Base-by-base conservation (phyloP, 1,284 basidiomycete species). In the Schizopora paradoxa region DNA sequence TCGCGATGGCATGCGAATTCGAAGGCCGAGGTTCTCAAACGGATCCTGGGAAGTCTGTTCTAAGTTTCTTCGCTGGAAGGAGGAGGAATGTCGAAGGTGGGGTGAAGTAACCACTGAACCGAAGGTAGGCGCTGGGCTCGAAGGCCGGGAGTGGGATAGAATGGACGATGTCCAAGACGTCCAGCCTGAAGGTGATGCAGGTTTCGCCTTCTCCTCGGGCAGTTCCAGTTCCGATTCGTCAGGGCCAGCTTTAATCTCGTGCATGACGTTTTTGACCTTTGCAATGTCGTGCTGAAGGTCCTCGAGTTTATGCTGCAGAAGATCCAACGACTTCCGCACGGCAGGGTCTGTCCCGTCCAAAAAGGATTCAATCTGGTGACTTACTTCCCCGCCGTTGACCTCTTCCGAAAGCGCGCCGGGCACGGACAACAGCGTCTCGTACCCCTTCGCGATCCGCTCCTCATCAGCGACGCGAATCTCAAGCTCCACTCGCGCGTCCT, bases 401-500 rank as follows among this genome's bases (percentile, higher is more conserved):
- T 58, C 53, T 14, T 57, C 58, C 14, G 55, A 54, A 18, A 81
- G 57, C 0, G 76, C 74, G 10, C 73, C 72, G 29, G 76, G 71
- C 28, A 90, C 70, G 14, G 72, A 70, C 6, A 91, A 65, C 11
- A 91, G 63, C 1, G 86, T 82, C 56, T 85, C 80, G 53, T 83
- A 90, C 1, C 89, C 88, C 6, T 74, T 73, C 7, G 71, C 69
- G 0, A 85, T 70, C 6, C 91, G 72, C 27, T 77, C 76, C 54
- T 90, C 88, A 61, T 93, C 90, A 1, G 86, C 77, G 11, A 85
- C 67, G 16, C 80, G 79, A 41, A 93, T 92, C 65, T 93, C 90
- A 14, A 92, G 68, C 58, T 92, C 90, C 2, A 93, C 90, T 1
- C 87, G 76, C 0, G 81, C 82, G 55, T 93, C 90, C 61, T 92